Base-by-base conservation (phyloP, 257 asterid genomes). In the Pogostemon cablin region DNA sequence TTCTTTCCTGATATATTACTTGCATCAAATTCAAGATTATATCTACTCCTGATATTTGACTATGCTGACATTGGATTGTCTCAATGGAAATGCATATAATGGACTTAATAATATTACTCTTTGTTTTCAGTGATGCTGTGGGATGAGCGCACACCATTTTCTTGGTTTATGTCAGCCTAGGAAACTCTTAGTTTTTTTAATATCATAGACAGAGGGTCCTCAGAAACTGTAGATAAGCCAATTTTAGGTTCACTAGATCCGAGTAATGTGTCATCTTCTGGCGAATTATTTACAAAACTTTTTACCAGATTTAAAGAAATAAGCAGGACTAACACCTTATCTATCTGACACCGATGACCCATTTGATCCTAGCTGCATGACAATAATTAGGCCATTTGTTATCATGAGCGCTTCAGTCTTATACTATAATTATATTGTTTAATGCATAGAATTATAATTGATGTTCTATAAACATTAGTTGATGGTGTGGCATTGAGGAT, bases 21-120 rank as follows among this genome's bases (percentile, higher is more conserved):
- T 56, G 50, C n/a, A 62, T 67, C 7, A 42, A 17, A 15, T 15
- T 43, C 25, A 61, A 62, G 57, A 62, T 47, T 46, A n/a, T 50
- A 50, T 65, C 60, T 47, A 41, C 57, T 50, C 35, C 74, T 62
- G 66, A 65, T 77, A 44, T 67, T 47, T 43, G 55, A 52, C 32
- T 11, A 50, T 54, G 6, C 62, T 34, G 47, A 42, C 50, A 56
- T 76, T 59, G 49, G 49, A 40, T 55, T 53, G 17, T 65, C 54
- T 35, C 41, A 34, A 49, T 61, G 38, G 35, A 61, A 43, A 59
- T 38, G 41, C 17, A 63, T 44, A 9, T 48, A 53, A 53, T 57
- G 68, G 63, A 56, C 52, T 74, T 44, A 34, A 2, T 60, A 43
- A 58, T 9, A 3, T 6, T 34, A 48, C 8, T 55, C 35, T n/a